phyloP scores from a whole-genome alignment of 345 rosid genomes.

The Salix exigua region DNA sequence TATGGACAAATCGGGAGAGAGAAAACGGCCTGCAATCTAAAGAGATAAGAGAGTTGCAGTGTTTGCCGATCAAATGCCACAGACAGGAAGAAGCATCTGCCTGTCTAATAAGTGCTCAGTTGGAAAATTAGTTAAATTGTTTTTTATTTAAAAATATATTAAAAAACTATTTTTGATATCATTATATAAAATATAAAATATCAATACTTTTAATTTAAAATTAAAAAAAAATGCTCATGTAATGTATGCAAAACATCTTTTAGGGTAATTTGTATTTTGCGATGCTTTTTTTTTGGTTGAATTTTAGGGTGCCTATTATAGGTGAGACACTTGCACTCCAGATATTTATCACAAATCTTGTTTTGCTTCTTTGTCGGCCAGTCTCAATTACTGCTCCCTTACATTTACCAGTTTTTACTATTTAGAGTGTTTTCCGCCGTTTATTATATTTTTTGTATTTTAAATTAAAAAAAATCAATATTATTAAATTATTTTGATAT shows the following conservation, averaged over 20 bases:
- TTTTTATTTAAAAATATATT: too few relatives aligned
- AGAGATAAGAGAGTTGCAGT: background rate
- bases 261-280: conserved; percentile 13
- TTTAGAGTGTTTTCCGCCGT: too few relatives aligned
- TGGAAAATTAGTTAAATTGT: too few relatives aligned
- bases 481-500: too few relatives aligned
- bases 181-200: too few relatives aligned
- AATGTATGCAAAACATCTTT: too few relatives aligned
- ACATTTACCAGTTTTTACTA: background rate
- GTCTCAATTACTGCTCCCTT: background rate
- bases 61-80: background rate
- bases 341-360: background rate
- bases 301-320: conserved; percentile 9
- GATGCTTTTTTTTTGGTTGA: conserved; percentile 5
- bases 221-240: too few relatives aligned
- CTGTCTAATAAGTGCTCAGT: too few relatives aligned
- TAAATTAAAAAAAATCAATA: too few relatives aligned
- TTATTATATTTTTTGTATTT: too few relatives aligned
- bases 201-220: too few relatives aligned
- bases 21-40: background rate
- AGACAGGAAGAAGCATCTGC: background rate
- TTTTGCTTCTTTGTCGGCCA: background rate
- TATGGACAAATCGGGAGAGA: conserved; percentile 2
- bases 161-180: too few relatives aligned
- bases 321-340: background rate